These are phyloP conservation scores for Starmera amethionina DNA, from an alignment of 805 yeast species.

Conservation along the genomic window DNA sequence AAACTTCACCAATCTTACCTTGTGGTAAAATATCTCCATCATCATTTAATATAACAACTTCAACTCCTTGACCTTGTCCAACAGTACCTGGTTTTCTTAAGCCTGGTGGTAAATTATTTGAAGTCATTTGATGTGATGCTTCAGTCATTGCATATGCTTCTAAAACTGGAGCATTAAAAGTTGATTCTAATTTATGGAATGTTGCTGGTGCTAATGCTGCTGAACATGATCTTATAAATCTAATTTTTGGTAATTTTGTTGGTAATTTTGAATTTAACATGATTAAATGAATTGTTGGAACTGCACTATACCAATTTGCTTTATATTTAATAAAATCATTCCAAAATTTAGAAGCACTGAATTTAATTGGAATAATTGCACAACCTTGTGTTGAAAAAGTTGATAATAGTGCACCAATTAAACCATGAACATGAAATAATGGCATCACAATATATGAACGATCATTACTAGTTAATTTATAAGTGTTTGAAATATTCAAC, in stretches of 20 bases:
- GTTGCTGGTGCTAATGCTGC: slow-evolving; percentile 61
- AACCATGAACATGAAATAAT: slow-evolving; percentile 67
- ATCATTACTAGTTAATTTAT: slow-evolving; percentile 38
- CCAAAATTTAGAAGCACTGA: slow-evolving; percentile 58
- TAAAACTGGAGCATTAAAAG: slow-evolving; percentile 55
- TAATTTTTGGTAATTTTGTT: slow-evolving; percentile 37
- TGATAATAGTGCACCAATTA: slow-evolving; percentile 55
- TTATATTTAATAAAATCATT: slow-evolving; percentile 35
- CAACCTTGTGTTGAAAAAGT: slow-evolving; percentile 53
- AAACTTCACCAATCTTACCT: slow-evolving; percentile 61
- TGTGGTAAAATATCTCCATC: slow-evolving; percentile 34
- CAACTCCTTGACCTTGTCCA: slow-evolving; percentile 64
- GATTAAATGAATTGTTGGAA: slow-evolving; percentile 68
- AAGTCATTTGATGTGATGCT: slow-evolving; percentile 74
- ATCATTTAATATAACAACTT: slow-evolving; percentile 45
- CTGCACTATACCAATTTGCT: slow-evolving; percentile 70
- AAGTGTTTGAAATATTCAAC: slow-evolving; percentile 48
- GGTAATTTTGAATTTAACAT: slow-evolving; percentile 45
- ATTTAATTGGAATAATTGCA: slow-evolving; percentile 50
- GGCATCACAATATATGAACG: slow-evolving; percentile 66
- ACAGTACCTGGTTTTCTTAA: slow-evolving; percentile 62
- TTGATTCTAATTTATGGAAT: slow-evolving; percentile 44
- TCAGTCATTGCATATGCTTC: slow-evolving; percentile 82
- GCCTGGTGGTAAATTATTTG: slow-evolving; percentile 59
- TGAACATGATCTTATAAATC: slow-evolving; percentile 67